Percentiles rank a stretch among this genome's conserved stretches.
Conservation (phyloP, 352 stramenopile species). For the Blastocystis sp. region DNA sequence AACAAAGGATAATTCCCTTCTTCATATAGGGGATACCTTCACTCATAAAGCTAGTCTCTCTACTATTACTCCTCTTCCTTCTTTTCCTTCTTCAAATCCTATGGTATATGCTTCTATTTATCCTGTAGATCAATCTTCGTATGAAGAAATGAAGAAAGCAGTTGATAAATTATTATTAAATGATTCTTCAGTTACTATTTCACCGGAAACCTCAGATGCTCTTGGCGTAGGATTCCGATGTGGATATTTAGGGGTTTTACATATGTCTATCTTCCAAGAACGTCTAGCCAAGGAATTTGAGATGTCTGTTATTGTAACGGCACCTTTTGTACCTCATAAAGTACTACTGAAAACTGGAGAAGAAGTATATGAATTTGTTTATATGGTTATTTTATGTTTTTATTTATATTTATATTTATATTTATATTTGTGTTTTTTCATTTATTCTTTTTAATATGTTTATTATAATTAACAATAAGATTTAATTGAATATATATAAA, state of each 20-base stretch:
- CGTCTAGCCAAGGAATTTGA: slow-evolving; percentile 84
- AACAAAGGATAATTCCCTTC: slow-evolving; percentile 86
- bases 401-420: background rate
- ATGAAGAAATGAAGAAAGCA: slow-evolving; percentile 77
- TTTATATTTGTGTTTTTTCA: no score
- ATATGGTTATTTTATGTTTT: no score
- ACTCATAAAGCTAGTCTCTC: slow-evolving; percentile 23
- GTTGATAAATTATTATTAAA: slow-evolving; percentile 87
- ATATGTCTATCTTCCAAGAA: slow-evolving; percentile 96
- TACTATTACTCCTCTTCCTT: background rate
- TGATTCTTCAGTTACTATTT: slow-evolving; percentile 76
- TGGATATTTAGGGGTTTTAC: slow-evolving; percentile 83
- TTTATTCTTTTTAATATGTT: background rate
- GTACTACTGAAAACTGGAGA: slow-evolving; percentile 40
- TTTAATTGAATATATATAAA: slow-evolving; percentile 14
- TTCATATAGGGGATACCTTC: slow-evolving; percentile 71
- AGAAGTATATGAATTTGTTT: slow-evolving; percentile 45
- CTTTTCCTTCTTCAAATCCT: slow-evolving; percentile 54
- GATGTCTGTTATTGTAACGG: slow-evolving; percentile 85
- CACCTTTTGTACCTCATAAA: slow-evolving; percentile 90
- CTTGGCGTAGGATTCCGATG: slow-evolving; percentile 82
- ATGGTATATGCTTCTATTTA: slow-evolving; percentile 99
- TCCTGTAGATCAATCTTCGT: slow-evolving; percentile 75
- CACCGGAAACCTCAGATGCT: slow-evolving; percentile 73
- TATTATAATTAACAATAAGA: background rate